These are phyloP conservation scores for Sporothrix pseudoabietina DNA, from an alignment of 2,329 filamentous ascomycete species.

Conservation along the genomic window DNA sequence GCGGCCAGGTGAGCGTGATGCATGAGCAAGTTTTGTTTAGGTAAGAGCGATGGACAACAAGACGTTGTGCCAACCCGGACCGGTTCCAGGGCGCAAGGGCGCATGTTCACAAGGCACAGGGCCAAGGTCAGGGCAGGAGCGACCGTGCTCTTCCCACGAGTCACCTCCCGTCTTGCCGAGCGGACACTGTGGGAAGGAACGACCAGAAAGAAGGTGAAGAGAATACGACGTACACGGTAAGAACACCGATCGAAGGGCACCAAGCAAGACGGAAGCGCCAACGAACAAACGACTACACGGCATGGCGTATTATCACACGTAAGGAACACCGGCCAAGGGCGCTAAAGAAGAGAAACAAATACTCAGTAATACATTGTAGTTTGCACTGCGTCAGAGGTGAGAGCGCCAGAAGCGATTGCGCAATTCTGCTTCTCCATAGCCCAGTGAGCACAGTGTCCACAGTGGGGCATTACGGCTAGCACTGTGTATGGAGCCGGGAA, in stretches of 20 bases:
- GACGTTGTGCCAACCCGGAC: neutral
- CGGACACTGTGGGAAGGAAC: conserved; percentile 15
- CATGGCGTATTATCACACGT: conserved; percentile 14
- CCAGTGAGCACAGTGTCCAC: conserved; percentile 3
- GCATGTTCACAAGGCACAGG: neutral
- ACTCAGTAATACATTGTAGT: neutral
- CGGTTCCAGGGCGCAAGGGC: conserved; percentile 13
- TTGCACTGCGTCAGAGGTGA: neutral
- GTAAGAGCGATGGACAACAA: neutral
- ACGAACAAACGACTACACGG: neutral
- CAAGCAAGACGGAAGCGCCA: neutral
- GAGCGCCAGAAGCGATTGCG: conserved; percentile 9
- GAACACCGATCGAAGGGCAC: neutral
- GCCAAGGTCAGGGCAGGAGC: conserved; percentile 1
- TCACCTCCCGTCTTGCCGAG: conserved; percentile 7
- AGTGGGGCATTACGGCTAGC: neutral
- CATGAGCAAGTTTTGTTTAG: conserved; percentile 12
- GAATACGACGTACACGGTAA: neutral
- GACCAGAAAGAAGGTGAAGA: neutral
- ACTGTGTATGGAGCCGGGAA: conserved; percentile 11
- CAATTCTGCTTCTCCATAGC: neutral
- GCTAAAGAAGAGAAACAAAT: neutral
- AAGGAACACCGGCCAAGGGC: conserved; percentile 7
- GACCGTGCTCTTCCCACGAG: conserved; percentile 9
- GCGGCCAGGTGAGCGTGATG: neutral